Percentiles rank a stretch among this genome's conserved stretches.
Evolutionary conservation across 2,329 filamentous ascomycete species (phyloP).

Genomic region (Neurospora sp.): DNA sequence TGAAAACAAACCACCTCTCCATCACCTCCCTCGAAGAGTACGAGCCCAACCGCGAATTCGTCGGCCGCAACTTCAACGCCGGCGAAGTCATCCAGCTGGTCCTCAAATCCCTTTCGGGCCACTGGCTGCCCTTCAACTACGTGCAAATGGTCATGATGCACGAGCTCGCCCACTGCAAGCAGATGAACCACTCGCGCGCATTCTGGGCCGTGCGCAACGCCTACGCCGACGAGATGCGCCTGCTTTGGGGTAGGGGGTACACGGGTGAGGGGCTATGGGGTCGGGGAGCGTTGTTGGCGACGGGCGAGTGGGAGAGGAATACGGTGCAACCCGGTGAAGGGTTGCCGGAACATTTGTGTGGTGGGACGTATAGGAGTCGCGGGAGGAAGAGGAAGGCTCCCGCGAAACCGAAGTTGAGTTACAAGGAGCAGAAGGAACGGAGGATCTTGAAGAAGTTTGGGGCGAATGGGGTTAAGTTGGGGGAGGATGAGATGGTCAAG

Average conservation of each 20-base stretch:
- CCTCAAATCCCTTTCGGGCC: conserved; percentile 54
- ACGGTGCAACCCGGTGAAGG: conserved; percentile 42
- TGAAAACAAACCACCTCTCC: conserved; percentile 54
- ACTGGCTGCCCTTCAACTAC: conserved; percentile 72
- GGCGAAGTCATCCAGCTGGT: conserved; percentile 83
- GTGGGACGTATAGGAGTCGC: conserved; percentile 62
- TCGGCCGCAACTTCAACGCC: conserved; percentile 82
- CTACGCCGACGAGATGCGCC: conserved; percentile 62
- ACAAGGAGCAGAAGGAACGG: conserved; percentile 63
- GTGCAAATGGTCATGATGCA: conserved; percentile 84
- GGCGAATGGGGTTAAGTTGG: conserved; percentile 55
- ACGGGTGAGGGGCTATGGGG: conserved; percentile 81
- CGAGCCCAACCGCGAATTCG: conserved; percentile 70
- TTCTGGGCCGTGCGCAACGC: conserved; percentile 74
- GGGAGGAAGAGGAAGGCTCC: conserved; percentile 42
- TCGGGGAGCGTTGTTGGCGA: conserved; percentile 51
- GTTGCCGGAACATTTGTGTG: conserved; percentile 65
- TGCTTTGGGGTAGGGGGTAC: conserved; percentile 59
- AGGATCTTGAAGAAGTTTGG: conserved; percentile 71
- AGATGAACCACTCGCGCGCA: conserved; percentile 78
- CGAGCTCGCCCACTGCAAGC: conserved; percentile 69
- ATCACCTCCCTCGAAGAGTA: conserved; percentile 72
- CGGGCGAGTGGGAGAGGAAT: conserved; percentile 48
- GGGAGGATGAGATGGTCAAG: conserved; percentile 57
- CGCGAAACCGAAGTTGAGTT: conserved; percentile 42